Evolutionary conservation across 495 filamentous ascomycete species (phyloP), one percentile per base, ranked within the genome.

Genomic region (Sordaria brevicollis): DNA sequence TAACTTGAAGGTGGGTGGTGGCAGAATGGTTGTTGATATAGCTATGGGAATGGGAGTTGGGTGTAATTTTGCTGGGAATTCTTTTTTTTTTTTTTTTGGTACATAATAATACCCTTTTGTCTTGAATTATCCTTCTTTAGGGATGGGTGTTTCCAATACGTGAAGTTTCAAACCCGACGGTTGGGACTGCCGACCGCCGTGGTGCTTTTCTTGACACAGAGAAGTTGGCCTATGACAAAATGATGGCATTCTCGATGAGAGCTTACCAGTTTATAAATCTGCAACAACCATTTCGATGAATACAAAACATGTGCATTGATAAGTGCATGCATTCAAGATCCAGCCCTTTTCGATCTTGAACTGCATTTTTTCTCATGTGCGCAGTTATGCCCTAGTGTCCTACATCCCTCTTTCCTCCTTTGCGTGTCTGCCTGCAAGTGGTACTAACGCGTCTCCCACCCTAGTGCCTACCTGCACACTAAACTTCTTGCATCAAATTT

Each of bases 1-100:
- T 84, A 76, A 80, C 11, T 11, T 15, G 35, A 5, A 2, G 37
- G 37, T 36, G 3, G 8, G 6, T 17, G 37, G n/a, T n/a, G n/a
- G n/a, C n/a, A n/a, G 37, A 15, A 39, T 17, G 10, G 37, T 39
- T 4, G 15, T 5, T 15, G 4, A 17, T 5, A 39, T 39, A 6
- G 2, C 13, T 4, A 4, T 39, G 37, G 37, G 37, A 17, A 15
- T 39, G 37, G 37, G 13, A 39, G 37, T 0, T 39, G 4, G 37
- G 49, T 57, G 49, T 29, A 2, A 6, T 25, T 25, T 54, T 21
- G 11, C 29, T 57, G 49, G 21, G 49, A n/a, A n/a, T n/a, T n/a
- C 49, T 1, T 57, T 29, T 57, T 57, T 49, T 21, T n/a, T n/a
- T n/a, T n/a, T n/a, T n/a, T n/a, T n/a, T n/a, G n/a, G 8, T 49